Evolutionary conservation across 2,329 filamentous ascomycete species (phyloP).

Genomic region (Chaetomium olivaceum): DNA sequence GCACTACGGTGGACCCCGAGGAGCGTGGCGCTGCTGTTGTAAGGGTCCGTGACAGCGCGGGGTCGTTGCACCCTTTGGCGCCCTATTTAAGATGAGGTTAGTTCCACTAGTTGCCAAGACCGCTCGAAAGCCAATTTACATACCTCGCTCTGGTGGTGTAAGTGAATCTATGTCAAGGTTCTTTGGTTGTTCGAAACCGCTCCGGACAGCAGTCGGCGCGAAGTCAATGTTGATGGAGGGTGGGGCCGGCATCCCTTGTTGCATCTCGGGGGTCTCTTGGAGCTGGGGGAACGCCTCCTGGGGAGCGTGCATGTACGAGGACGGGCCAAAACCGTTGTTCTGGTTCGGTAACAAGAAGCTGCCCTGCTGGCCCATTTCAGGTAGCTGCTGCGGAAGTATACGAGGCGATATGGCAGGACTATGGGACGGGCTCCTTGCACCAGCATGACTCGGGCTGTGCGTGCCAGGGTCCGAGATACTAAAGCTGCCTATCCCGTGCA

Average conservation of each 20-base stretch:
- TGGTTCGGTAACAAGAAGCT: conserved; percentile 47
- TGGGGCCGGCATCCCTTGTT: conserved; percentile 76
- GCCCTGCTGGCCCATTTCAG: conserved; percentile 53
- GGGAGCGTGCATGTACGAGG: conserved; percentile 45
- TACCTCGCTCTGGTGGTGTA: conserved; percentile 75
- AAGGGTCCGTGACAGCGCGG: conserved; percentile 61
- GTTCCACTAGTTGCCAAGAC: conserved; percentile 3
- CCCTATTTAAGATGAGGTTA: conserved; percentile 20
- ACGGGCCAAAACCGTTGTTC: conserved; percentile 43
- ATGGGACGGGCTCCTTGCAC: conserved; percentile 79
- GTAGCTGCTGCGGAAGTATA: conserved; percentile 57
- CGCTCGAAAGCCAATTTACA: conserved; percentile 22
- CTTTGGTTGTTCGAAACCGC: conserved; percentile 67
- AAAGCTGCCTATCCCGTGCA: conserved; percentile 76
- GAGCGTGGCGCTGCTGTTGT: conserved; percentile 49
- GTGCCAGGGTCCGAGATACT: conserved; percentile 72
- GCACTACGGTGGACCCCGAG: conserved; percentile 42
- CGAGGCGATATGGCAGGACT: conserved; percentile 67
- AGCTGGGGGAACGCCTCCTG: conserved; percentile 56
- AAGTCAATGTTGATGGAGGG: conserved; percentile 94
- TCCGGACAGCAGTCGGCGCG: conserved; percentile 70
- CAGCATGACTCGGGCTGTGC: conserved; percentile 62
- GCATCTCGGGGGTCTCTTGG: conserved; percentile 60
- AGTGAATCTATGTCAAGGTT: conserved; percentile 73
- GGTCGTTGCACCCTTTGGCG: conserved; percentile 41